Evolutionary conservation across 73 alveolate genomes (phyloP), one percentile per base, ranked within the genome.

Genomic region (Paramecium sexaurelia): DNA sequence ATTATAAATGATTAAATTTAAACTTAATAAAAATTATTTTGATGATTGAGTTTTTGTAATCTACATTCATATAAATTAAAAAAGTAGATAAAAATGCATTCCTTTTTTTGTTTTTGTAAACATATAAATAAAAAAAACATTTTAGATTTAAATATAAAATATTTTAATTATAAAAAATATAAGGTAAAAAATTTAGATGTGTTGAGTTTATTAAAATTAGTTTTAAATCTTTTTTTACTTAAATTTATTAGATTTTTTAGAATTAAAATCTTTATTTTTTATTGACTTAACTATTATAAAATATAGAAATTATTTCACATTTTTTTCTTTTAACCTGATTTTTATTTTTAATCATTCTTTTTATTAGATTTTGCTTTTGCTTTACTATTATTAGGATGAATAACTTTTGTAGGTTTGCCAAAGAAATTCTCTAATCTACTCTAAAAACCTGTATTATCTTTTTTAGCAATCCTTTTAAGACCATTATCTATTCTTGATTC

Each of bases 401-500:
- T 33, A 2, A 73, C 11, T 73, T 73, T 73, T 73, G 87, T 73
- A 17, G 87, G 13, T 35, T 73, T 73, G 11, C 87, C 87, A 39
- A 73, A 73, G 57, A 73, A 73, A 36, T 33, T 39, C 56, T 73
- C 87, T 37, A 73, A 33, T 39, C 87, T 73, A 73, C 66, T 73
- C 35, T 73, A 39, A 15, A 36, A 22, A 11, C 87, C 87, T 1
- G 87, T 73, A 20, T 11, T 5, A 73, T 33, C 33, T 10, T 73
- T 73, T 27, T 39, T 39, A n/a, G 55, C 61, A 33, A 73, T 33
- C 32, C 57, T 73, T 39, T 73, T 73, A 0, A 73, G 37, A 33
- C 87, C 87, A 73, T 73, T 73, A 13, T 73, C 87, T 6, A 73
- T 39, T 39, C 87, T 73, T 32, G 87, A 27, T 73, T 73, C 87